Evolutionary conservation across 768 basidiomycete species (phyloP).

Genomic region (Polyporus arcularius): DNA sequence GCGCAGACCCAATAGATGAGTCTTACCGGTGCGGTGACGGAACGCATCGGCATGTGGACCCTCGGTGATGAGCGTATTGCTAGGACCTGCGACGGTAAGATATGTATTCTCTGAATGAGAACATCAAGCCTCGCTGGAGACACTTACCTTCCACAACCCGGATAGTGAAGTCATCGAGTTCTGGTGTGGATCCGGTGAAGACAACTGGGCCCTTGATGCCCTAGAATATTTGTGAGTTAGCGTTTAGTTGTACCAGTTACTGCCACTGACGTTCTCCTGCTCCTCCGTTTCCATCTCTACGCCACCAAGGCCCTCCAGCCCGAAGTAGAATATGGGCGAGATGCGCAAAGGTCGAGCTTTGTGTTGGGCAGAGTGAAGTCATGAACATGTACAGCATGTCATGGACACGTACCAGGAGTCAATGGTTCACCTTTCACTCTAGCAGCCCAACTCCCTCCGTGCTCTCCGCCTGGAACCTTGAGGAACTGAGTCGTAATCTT

Average conservation of each 20-base stretch:
- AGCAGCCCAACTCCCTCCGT: constrained; percentile 89
- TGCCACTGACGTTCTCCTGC: constrained; percentile 63
- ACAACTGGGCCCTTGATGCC: constrained; percentile 72
- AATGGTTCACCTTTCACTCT: constrained; percentile 82
- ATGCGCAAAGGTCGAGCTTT: constrained; percentile 57
- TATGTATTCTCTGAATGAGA: too few species aligned
- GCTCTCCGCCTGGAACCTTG: constrained; percentile 79
- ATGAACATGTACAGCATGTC: background rate
- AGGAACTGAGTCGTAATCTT: constrained; percentile 82
- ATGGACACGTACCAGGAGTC: constrained; percentile 49
- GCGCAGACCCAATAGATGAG: constrained; percentile 66
- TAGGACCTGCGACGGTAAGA: too few species aligned
- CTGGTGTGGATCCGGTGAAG: constrained; percentile 72
- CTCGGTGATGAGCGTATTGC: constrained; percentile 52
- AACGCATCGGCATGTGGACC: constrained; percentile 65
- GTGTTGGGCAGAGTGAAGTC: constrained; percentile 21
- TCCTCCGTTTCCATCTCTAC: constrained; percentile 79
- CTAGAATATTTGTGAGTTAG: constrained; percentile 39
- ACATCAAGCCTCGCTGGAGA: background rate
- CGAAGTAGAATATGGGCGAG: constrained; percentile 85
- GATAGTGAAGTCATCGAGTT: constrained; percentile 82
- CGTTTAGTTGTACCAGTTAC: constrained; percentile 9
- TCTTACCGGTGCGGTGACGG: constrained; percentile 62
- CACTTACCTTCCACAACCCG: constrained; percentile 73
- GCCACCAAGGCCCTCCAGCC: constrained; percentile 84